These are phyloP conservation scores for Chaetomium fimeti DNA, from an alignment of 495 filamentous ascomycete genomes.

Conservation along the genomic window DNA sequence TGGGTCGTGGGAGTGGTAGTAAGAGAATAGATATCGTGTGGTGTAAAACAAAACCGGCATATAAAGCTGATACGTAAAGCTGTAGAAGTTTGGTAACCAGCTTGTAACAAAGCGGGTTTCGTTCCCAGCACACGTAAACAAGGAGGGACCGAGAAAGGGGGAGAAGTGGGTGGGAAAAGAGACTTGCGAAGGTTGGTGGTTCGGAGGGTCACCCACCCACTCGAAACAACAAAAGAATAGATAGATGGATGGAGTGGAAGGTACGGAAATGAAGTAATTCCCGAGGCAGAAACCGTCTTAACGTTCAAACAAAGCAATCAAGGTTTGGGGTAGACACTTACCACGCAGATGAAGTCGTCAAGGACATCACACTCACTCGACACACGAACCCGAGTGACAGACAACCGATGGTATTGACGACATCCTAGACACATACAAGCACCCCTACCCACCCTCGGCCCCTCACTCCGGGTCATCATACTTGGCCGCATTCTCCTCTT, in stretches of 20 bases:
- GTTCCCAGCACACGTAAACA: neutral
- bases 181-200: neutral
- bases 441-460: neutral
- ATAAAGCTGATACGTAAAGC: neutral
- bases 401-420: neutral
- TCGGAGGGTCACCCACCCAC: neutral
- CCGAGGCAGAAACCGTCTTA: no score
- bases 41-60: neutral
- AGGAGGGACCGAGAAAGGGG: neutral
- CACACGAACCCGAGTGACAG: neutral
- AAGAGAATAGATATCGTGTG: neutral
- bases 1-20: neutral
- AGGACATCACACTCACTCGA: neutral
- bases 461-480: conserved; percentile 31
- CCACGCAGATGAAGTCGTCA: neutral
- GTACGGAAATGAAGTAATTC: no score
- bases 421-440: neutral
- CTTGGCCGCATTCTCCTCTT: conserved; percentile 52
- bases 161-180: neutral
- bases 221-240: neutral
- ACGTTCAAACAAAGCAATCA: no score
- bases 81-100: neutral
- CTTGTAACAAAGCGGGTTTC: neutral
- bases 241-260: no score
- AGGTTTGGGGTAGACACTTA: neutral